Evolutionary conservation across 306 rosid species (phyloP), one percentile per base, ranked within the genome.

Genomic region (Cercis canadensis): DNA sequence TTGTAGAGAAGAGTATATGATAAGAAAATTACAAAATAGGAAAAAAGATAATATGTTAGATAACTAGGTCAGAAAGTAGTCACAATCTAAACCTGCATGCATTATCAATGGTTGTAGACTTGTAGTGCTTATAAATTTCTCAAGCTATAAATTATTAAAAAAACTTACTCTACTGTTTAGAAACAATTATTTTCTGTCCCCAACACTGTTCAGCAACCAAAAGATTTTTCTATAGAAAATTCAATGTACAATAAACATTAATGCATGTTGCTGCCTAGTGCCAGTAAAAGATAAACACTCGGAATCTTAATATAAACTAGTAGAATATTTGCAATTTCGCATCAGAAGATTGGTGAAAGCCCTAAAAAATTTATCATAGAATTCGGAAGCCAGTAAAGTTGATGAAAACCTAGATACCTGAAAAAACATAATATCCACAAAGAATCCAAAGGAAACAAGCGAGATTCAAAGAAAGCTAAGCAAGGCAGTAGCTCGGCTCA

Each of bases 351-450:
- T 4, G 8, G n/a, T n/a, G 50, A 53, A 67, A 62, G 43, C 67
- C 51, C 62, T 40, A 62, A 69, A 62, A 69, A 62, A 62, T 73
- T 44, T 19, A 78, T 4, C 33, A 58, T 64, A 12, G 40, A 60
- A 66, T 59, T 32, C 6, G 61, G 57, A 78, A 61, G 8, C 51
- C 49, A 65, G 52, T 6, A 11, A 44, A 74, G 56, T 36, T 16
- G 51, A 63, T 24, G 11, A 72, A 73, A 78, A 32, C 66, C 68
- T 21, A 29, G 63, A 76, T 7, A 21, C 24, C 18, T 1, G 33
- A 11, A 16, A 69, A 69, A 60, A 40, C 32, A 73, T 14, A 61
- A 3, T 24, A 55, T 45, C 65, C 49, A 40, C 36, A 5, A 7
- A 53, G 47, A 52, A 41, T 16, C 6, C 3, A 16, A 32, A 60